A percentile compares a stretch with the other conserved stretches of the same genome.
phyloP scores from a whole-genome alignment of 2,329 filamentous ascomycete genomes.

The Pyrenochaeta sp. region DNA sequence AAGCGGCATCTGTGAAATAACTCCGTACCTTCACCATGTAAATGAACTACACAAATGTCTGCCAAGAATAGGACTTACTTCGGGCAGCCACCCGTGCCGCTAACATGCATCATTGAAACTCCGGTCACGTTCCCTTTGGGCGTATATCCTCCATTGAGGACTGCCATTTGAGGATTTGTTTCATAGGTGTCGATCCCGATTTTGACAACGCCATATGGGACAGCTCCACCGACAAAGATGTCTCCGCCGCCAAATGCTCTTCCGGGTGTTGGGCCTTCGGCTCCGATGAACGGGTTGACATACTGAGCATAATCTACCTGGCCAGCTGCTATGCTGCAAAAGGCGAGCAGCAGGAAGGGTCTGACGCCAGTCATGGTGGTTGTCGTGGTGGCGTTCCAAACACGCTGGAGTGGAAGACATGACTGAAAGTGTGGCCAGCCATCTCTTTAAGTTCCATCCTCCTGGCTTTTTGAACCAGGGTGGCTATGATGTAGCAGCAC shows the following conservation, averaged over 20 bases:
- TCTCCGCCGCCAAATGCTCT: conserved; percentile 51
- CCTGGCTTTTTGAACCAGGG: no score
- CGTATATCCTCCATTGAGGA: conserved; percentile 54
- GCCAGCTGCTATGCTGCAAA: conserved; percentile 13
- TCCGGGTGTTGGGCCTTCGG: conserved; percentile 55
- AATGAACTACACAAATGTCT: no score
- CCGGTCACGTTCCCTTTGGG: conserved; percentile 51
- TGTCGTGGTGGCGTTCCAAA: no score
- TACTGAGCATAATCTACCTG: conserved; percentile 42
- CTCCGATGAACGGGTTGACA: conserved; percentile 59
- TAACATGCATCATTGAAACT: conserved; percentile 51
- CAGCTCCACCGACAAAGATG: conserved; percentile 49
- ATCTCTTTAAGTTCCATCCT: no score
- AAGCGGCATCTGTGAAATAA: conserved; percentile 53
- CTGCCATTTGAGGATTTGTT: conserved; percentile 43
- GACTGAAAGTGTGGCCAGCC: no score
- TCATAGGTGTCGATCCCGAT: conserved; percentile 52
- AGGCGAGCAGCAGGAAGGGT: no score
- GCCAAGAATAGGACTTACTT: conserved; percentile 14
- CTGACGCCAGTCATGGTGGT: no score
- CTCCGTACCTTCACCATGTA: conserved; percentile 43
- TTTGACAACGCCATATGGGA: conserved; percentile 54
- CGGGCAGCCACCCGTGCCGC: conserved; percentile 46
- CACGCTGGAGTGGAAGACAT: no score
- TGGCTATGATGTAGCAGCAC: no score